These are phyloP conservation scores for Mortierella sp. DNA, from an alignment of 371 early-diverging fungal species.

Conservation along the genomic window DNA sequence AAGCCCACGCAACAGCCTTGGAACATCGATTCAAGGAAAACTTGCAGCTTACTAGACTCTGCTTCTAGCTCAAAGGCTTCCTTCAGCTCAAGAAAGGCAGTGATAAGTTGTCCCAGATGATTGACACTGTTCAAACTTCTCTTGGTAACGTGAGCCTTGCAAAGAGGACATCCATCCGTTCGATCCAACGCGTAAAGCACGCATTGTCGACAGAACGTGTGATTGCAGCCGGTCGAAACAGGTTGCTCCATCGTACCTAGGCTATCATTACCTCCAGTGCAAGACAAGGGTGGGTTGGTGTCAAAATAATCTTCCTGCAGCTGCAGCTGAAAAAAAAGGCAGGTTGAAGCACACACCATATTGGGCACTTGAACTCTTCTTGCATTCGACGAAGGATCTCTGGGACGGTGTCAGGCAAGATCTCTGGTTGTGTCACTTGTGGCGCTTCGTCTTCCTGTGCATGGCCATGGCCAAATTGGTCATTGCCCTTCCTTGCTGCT, in stretches of 20 bases:
- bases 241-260: constrained; percentile 41
- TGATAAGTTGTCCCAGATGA: constrained; percentile 31
- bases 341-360: too few species aligned
- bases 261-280: constrained; percentile 6
- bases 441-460: constrained; percentile 3
- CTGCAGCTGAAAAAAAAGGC: too few species aligned
- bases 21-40: background rate
- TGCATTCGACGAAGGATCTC: constrained; percentile 52
- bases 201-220: constrained; percentile 46
- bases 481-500: background rate
- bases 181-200: constrained; percentile 34
- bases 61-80: constrained; percentile 35
- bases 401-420: constrained; percentile 32
- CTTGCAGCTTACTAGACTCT: constrained; percentile 20
- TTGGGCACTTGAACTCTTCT: constrained; percentile 53
- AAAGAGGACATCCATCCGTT: constrained; percentile 43
- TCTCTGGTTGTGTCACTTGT: constrained; percentile 16
- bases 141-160: constrained; percentile 39
- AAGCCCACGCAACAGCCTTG: constrained; percentile 9
- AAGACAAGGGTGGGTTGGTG: background rate
- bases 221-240: constrained; percentile 43
- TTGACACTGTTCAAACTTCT: constrained; percentile 32
- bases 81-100: constrained; percentile 26
- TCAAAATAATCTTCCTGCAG: too few species aligned
- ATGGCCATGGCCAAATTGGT: background rate